These are phyloP conservation scores for Melastoma malabathricum DNA, from an alignment of 345 rosid species.

Conservation along the genomic window DNA sequence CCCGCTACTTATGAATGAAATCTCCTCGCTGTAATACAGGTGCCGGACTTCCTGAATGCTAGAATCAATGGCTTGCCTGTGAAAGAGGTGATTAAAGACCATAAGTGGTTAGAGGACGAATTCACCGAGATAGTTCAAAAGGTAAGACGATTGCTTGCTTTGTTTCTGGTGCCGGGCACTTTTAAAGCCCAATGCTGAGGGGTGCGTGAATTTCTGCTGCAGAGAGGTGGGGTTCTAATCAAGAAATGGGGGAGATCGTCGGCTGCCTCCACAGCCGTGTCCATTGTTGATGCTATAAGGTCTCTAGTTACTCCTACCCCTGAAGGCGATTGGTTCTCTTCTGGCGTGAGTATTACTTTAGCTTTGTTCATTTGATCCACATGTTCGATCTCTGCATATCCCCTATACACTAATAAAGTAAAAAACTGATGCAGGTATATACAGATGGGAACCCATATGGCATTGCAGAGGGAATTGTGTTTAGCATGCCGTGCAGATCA, in stretches of 20 bases:
- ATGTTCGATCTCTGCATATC: no score
- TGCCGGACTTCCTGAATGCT: constrained; percentile 94
- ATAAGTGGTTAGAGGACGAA: constrained; percentile 86
- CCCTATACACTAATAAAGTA: no score
- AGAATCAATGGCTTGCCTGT: constrained; percentile 69
- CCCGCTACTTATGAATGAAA: background rate
- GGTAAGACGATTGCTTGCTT: constrained; percentile 22
- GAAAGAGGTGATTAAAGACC: constrained; percentile 84
- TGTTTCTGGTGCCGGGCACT: background rate
- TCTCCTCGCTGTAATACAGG: constrained; percentile 27
- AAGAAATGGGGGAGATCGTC: constrained; percentile 99
- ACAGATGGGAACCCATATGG: constrained; percentile 85
- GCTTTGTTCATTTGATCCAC: background rate
- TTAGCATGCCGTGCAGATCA: constrained; percentile 99
- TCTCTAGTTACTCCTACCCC: constrained; percentile 85
- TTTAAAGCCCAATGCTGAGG: background rate
- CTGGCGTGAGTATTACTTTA: constrained; percentile 47
- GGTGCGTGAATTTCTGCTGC: constrained; percentile 13
- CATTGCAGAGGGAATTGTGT: constrained; percentile 71
- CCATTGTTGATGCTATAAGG: constrained; percentile 83
- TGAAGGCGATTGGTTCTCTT: constrained; percentile 93
- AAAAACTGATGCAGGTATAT: constrained; percentile 40
- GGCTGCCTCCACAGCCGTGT: constrained; percentile 93
- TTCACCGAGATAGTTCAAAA: constrained; percentile 89
- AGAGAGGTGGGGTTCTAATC: constrained; percentile 92